phyloP scores from a whole-genome alignment of 331 rosid species.

The Phaseolus coccineus region DNA sequence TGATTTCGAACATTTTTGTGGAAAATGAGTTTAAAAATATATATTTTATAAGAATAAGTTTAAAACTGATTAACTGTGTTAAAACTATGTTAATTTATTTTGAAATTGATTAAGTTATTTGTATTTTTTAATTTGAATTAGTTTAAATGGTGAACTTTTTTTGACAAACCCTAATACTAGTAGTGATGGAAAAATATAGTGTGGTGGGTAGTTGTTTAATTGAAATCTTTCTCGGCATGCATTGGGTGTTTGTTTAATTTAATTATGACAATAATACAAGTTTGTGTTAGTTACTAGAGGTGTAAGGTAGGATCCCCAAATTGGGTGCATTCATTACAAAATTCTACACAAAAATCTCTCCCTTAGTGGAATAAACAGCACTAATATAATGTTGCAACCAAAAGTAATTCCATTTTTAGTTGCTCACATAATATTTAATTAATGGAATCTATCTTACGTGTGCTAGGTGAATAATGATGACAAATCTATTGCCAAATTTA shows the following conservation, averaged over 20 bases:
- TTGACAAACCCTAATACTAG: neutral
- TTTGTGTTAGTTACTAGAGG: neutral
- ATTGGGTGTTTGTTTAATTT: conserved; percentile 8
- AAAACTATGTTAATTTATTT: neutral
- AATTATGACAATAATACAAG: neutral
- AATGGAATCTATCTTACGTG: conserved; percentile 26
- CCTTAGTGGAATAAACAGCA: conserved; percentile 12
- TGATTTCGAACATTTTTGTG: neutral
- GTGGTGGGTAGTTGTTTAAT: conserved; percentile 12
- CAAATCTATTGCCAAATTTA: neutral
- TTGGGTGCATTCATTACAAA: conserved; percentile 1
- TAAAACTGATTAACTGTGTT: neutral
- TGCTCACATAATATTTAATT: conserved; percentile 8
- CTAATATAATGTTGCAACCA: neutral
- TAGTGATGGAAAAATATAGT: neutral
- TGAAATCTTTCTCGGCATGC: conserved; percentile 18
- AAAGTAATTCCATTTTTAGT: conserved; percentile 20
- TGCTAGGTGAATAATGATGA: neutral
- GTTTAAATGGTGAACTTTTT: neutral
- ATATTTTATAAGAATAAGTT: neutral
- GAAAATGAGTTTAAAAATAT: neutral
- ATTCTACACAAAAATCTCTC: neutral
- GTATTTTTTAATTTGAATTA: neutral
- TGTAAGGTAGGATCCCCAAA: neutral
- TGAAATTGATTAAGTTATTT: neutral